Percentiles rank a stretch among this genome's conserved stretches.
Conservation (phyloP, 805 yeast genomes). For the Candida saitoana region DNA sequence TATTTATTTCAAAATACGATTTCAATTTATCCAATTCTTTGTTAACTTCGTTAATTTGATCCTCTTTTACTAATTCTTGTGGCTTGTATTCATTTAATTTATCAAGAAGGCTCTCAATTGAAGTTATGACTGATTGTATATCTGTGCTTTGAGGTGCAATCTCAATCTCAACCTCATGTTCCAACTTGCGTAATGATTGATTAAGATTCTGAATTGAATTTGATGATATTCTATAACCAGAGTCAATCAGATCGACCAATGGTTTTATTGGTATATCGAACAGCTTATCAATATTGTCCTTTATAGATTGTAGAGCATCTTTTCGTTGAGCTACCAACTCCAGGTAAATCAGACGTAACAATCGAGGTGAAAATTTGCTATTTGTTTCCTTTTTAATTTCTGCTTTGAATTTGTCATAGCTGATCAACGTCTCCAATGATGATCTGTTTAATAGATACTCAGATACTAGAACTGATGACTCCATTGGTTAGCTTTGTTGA, state of each 20-base stretch:
- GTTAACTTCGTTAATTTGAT: background rate
- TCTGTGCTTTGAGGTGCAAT: background rate
- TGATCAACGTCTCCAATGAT: constrained; percentile 13
- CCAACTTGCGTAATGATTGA: background rate
- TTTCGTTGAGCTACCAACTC: constrained; percentile 8
- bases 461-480: constrained; percentile 17
- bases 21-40: background rate
- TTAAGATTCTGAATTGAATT: background rate
- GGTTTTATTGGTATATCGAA: constrained; percentile 23
- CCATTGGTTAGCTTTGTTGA: constrained; percentile 12
- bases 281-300: constrained; percentile 12
- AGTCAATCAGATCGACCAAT: constrained; percentile 5
- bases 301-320: constrained; percentile 5
- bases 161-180: background rate
- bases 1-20: background rate
- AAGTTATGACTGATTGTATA: background rate
- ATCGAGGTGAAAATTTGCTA: constrained; percentile 3
- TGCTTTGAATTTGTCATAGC: constrained; percentile 17
- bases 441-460: constrained; percentile 18
- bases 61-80: background rate
- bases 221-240: constrained; percentile 2
- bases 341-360: constrained; percentile 5
- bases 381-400: constrained; percentile 4
- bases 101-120: background rate
- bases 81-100: background rate